Base-by-base conservation (phyloP, 2,329 filamentous ascomycete species). In the Myriangium duriaei region DNA sequence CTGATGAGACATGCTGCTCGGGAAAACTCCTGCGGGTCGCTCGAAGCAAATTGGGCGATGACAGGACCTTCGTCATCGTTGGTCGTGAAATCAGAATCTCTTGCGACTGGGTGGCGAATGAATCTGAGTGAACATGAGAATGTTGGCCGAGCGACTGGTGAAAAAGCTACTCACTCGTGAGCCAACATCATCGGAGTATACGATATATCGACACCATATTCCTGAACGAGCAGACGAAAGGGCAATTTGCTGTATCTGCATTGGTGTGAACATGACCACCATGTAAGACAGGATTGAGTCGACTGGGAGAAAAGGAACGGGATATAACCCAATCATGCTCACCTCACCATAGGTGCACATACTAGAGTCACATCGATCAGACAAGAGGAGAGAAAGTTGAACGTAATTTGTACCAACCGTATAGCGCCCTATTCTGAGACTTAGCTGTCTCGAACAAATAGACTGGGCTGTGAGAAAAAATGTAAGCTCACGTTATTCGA, bases 331-430 rank as follows among this genome's bases (percentile, higher is more conserved):
- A 21, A 11, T 11, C 24, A 14, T 32, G n/a, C 44, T 51, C 75
- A 79, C 44, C 76, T 65, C 39, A 80, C 76, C 76, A 80, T 80
- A n/a, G 76, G 76, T 11, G 76, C 76, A 32, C 68, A 73, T 13
- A 74, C 54, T 57, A 18, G 11, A 21, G 12, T 3, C 13, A 21
- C 19, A 17, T 46, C 30, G 47, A 44, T 46, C 14, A 32, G 21
- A 26, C 7, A 16, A 18, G 13, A 6, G 17, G 10, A 21, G 11
- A 31, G 14, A 29, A 19, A 19, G 11, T 18, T 11, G 13, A 36
- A 13, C 15, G 6, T 37, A 31, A 7, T 3, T 7, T 30, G 14
- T 9, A 26, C 48, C 43, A 49, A 53, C 51, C 67, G 48, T 72
- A 71, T 5, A 79, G 46, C 32, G 74, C 69, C 42, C 68, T 63